Base-by-base conservation (phyloP, 192 early-diverging fungal genomes). In the Chytriomyces sp. region DNA sequence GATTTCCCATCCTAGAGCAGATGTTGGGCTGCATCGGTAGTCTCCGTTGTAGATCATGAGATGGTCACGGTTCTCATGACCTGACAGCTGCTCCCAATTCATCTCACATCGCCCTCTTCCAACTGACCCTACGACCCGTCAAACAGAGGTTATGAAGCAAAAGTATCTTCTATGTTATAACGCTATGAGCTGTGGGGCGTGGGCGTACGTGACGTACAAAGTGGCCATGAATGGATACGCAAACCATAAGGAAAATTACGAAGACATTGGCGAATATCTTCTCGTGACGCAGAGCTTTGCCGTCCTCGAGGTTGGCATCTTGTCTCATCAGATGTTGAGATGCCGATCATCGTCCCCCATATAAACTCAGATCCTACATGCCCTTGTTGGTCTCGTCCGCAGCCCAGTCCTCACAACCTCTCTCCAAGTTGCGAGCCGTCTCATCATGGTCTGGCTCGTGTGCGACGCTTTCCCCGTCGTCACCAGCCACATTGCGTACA, bases 151-250 rank as follows among this genome's bases (percentile, higher is more conserved):
- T n/a, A n/a, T n/a, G n/a, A 49, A 49, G 44, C 14, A 12, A 12
- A 69, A 69, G 37, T 98, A 98, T 70, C 84, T 98, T 36, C 79
- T 96, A 31, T 76, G 86, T 32, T 98, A 97, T 86, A 98, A 98
- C 76, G 75, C 85, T 26, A 82, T 80, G 0, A 96, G 94, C 39
- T 90, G 88, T 56, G 76, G 77, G 17, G 94, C 89, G 28, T 98
- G 96, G 96, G 81, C 75, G 31, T 90, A 84, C 62, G 83, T 93
- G 33, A 83, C 96, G 14, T 70, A 78, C 19, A 83, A 89, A 12
- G 40, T 86, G 14, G 40, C 76, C 34, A 80, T 87, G 40, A 80
- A 93, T 17, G 49, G 85, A 14, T 65, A 66, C 6, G 82, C 85
- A 25, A 85, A 90, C 64, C 86, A 82, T 70, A 74, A 79, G 32